These are phyloP conservation scores for Singerocomus inundabilis DNA, from an alignment of 1,284 basidiomycete genomes.

Conservation along the genomic window DNA sequence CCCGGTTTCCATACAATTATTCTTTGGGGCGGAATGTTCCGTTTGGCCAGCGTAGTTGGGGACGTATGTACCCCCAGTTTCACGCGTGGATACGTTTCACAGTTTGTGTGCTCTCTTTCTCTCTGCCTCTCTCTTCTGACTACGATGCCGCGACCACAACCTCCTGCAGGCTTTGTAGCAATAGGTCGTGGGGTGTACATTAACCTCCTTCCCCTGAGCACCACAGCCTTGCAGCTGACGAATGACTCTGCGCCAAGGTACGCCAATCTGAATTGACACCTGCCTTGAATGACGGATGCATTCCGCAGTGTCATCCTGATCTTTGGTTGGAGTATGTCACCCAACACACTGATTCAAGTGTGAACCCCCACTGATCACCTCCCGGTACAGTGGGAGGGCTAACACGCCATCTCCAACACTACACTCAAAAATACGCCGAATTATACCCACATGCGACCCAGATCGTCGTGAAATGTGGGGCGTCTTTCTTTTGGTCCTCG, in stretches of 20 bases:
- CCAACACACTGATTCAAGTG: background rate
- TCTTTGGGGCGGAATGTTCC: too few species aligned
- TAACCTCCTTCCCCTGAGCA: background rate
- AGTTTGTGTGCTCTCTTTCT: too few species aligned
- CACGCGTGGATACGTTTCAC: too few species aligned
- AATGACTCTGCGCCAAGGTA: constrained; percentile 21
- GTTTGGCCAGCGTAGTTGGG: too few species aligned
- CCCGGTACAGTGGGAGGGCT: constrained; percentile 46
- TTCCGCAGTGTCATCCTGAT: constrained; percentile 43
- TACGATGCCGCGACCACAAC: constrained; percentile 16
- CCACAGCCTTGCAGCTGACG: background rate
- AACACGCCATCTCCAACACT: constrained; percentile 50
- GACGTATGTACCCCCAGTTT: too few species aligned
- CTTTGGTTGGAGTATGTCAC: constrained; percentile 50
- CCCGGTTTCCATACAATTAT: too few species aligned
- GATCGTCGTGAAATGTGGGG: constrained; percentile 43
- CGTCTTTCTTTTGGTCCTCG: constrained; percentile 41
- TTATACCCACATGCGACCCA: constrained; percentile 50
- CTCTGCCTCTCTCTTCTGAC: background rate
- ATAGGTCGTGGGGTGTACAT: constrained; percentile 26
- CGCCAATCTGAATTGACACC: background rate
- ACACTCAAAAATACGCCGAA: constrained; percentile 43
- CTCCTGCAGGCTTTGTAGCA: constrained; percentile 22
- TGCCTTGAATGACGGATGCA: background rate
- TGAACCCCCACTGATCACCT: background rate